These are phyloP conservation scores for Skeletonema tropicum DNA, from an alignment of 108 stramenopile genomes.

Conservation along the genomic window DNA sequence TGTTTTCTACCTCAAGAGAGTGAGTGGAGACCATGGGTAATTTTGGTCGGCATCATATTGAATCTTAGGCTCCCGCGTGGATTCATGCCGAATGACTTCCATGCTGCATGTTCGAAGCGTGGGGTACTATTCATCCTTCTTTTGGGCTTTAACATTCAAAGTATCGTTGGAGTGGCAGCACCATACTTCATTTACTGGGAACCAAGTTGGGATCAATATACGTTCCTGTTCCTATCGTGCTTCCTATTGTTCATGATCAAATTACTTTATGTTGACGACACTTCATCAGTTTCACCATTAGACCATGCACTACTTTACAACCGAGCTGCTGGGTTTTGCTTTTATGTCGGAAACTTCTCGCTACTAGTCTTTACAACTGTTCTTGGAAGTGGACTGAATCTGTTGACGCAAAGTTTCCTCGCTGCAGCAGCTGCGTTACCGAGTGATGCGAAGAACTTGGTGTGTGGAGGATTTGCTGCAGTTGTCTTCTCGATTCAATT, in stretches of 20 bases:
- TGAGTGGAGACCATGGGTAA: conserved; percentile 54
- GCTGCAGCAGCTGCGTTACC: conserved; percentile 81
- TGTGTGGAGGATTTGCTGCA: conserved; percentile 80
- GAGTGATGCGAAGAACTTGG: conserved; percentile 70
- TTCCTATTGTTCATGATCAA: conserved; percentile 85
- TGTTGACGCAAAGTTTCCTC: conserved; percentile 80
- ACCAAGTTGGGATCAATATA: conserved; percentile 57
- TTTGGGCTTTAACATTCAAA: conserved; percentile 81
- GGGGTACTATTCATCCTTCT: conserved; percentile 83
- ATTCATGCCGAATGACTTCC: conserved; percentile 86
- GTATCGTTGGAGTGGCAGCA: conserved; percentile 73
- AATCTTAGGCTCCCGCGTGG: conserved; percentile 67
- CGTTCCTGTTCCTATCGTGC: conserved; percentile 71
- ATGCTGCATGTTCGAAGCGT: conserved; percentile 81
- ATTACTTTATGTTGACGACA: conserved; percentile 78
- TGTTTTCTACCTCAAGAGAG: conserved; percentile 39
- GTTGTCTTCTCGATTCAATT: conserved; percentile 68
- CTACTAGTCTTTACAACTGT: conserved; percentile 78
- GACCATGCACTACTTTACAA: conserved; percentile 84
- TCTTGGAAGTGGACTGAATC: conserved; percentile 78
- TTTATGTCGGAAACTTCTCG: conserved; percentile 74
- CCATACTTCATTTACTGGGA: conserved; percentile 82
- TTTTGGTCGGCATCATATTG: conserved; percentile 59
- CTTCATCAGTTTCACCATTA: conserved; percentile 57
- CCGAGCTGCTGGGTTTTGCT: conserved; percentile 75